phyloP scores from a whole-genome alignment of 805 yeast species.

The Saturnispora ahearnii region DNA sequence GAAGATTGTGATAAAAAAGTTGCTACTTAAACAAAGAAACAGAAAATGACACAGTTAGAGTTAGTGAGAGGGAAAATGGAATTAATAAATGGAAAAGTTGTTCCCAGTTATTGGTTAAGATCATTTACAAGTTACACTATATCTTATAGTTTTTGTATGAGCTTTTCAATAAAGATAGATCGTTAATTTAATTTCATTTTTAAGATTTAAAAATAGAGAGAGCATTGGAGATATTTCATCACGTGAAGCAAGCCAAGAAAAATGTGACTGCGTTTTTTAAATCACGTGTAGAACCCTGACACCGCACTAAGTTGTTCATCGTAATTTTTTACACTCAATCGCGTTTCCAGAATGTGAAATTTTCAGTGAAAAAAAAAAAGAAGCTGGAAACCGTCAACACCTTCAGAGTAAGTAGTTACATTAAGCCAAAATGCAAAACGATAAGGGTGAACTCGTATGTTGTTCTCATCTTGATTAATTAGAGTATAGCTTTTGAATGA shows the following conservation, averaged over 20 bases:
- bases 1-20: too few relatives aligned
- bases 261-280: neutral
- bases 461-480: neutral
- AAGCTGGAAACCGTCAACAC: neutral
- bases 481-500: too few relatives aligned
- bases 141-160: too few relatives aligned
- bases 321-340: neutral
- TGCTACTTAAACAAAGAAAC: too few relatives aligned
- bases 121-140: too few relatives aligned
- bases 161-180: too few relatives aligned
- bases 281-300: constrained; percentile 4
- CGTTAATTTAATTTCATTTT: too few relatives aligned
- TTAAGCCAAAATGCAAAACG: constrained; percentile 89
- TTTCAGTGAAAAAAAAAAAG: constrained; percentile 1
- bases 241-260: neutral
- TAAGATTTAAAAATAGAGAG: too few relatives aligned
- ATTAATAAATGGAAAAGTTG: too few relatives aligned
- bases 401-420: constrained; percentile 1
- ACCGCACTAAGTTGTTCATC: constrained; percentile 1
- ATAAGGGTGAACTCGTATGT: constrained; percentile 98
- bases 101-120: too few relatives aligned
- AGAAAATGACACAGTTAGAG: too few relatives aligned
- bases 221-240: neutral
- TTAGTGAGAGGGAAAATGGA: too few relatives aligned
- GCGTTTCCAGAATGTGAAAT: neutral